Conservation (phyloP, 1,284 basidiomycete species). For the Rhizopogon parksii region DNA sequence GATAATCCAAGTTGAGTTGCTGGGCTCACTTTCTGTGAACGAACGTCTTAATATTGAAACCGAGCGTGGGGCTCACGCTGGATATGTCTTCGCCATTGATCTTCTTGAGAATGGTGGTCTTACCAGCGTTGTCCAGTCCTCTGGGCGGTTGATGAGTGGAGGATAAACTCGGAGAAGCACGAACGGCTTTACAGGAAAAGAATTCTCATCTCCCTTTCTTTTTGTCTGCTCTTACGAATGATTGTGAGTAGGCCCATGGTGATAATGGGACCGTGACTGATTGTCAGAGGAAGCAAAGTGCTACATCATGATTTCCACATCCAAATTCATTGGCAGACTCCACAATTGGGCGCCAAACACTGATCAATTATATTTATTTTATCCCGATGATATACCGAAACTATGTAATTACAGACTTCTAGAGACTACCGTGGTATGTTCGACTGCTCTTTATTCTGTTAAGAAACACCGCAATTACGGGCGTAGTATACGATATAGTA, state of each 20-base stretch:
- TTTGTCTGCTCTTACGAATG: constrained; percentile 92
- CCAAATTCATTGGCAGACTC: too few species aligned
- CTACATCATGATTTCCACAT: neutral
- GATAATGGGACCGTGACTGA: neutral
- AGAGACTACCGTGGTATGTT: neutral
- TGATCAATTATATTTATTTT: neutral
- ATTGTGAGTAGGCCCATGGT: constrained; percentile 90
- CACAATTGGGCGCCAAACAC: neutral
- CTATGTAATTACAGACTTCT: neutral
- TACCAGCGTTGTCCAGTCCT: constrained; percentile 98
- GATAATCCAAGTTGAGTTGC: constrained; percentile 17
- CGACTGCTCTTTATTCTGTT: neutral
- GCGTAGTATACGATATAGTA: too few species aligned
- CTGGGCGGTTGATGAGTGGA: constrained; percentile 37
- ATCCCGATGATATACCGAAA: neutral
- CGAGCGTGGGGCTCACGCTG: constrained; percentile 87
- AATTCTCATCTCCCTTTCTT: constrained; percentile 93
- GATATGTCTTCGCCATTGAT: constrained; percentile 87
- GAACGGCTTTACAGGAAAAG: constrained; percentile 75
- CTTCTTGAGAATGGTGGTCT: constrained; percentile 96
- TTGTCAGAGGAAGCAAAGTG: neutral
- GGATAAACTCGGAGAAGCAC: constrained; percentile 5
- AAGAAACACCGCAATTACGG: neutral
- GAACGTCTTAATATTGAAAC: constrained; percentile 98
- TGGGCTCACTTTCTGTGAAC: constrained; percentile 74